Evolutionary conservation across 2,329 filamentous ascomycete genomes (phyloP).

Genomic region (Beauveria brongniartii): DNA sequence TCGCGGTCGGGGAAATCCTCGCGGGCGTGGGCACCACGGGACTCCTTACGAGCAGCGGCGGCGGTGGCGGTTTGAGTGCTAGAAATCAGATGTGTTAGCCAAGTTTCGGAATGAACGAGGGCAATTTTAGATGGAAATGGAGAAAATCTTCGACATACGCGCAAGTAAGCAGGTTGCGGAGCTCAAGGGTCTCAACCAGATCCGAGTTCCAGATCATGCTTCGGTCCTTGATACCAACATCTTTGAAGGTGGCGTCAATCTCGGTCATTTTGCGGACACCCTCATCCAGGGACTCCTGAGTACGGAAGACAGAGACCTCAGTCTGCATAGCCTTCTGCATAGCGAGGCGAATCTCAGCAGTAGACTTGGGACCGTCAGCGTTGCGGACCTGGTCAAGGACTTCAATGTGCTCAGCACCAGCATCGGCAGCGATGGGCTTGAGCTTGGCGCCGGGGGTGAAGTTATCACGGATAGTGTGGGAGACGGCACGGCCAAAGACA

Average conservation of each 20-base stretch:
- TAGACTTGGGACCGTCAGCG: constrained; percentile 76
- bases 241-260: constrained; percentile 69
- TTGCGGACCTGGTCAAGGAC: constrained; percentile 80
- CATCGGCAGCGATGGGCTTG: constrained; percentile 73
- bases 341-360: constrained; percentile 75
- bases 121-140: not conserved
- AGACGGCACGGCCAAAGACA: constrained; percentile 95
- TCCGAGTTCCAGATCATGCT: constrained; percentile 99
- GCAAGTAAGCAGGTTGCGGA: constrained; percentile 93
- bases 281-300: constrained; percentile 86
- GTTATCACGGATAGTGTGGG: constrained; percentile 93
- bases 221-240: constrained; percentile 94
- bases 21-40: constrained; percentile 90
- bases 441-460: constrained; percentile 76
- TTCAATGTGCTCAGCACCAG: constrained; percentile 79
- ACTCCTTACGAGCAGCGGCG: constrained; percentile 92
- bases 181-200: constrained; percentile 89
- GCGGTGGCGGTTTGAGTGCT: constrained; percentile 85
- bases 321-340: constrained; percentile 99
- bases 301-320: constrained; percentile 94
- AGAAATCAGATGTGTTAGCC: constrained; percentile 13
- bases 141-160: constrained; percentile 56
- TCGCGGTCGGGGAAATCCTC: constrained; percentile 96
- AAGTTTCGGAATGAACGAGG: too few relatives aligned
- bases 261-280: constrained; percentile 82